phyloP scores from a whole-genome alignment of 805 yeast genomes.

The Pichia nanzhaoensis region DNA sequence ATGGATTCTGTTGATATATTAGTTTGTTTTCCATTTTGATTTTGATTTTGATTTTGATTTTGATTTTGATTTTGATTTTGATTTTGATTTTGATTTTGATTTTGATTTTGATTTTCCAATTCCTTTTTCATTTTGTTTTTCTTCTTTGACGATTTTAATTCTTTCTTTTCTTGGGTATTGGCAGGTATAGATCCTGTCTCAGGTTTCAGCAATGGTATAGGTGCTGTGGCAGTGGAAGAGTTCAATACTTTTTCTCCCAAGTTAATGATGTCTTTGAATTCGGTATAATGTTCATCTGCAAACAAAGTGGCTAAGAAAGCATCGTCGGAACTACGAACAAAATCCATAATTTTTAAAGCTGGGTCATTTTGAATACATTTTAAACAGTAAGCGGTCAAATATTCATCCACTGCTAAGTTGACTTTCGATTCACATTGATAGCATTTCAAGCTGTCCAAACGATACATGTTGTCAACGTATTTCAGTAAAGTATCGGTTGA shows the following conservation, averaged over 20 bases:
- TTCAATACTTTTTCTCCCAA: not conserved
- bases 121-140: not conserved
- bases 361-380: conserved; percentile 1
- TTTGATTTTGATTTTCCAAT: not conserved
- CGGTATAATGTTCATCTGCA: not conserved
- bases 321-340: not conserved
- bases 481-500: not conserved
- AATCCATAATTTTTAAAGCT: not conserved
- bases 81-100: not conserved
- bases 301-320: not conserved
- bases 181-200: too few species aligned
- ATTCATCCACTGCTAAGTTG: conserved; percentile 1
- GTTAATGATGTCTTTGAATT: not conserved
- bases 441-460: conserved; percentile 6
- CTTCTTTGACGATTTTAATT: not conserved
- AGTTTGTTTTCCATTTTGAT: not conserved
- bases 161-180: not conserved
- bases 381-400: conserved; percentile 3
- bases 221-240: not conserved
- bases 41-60: not conserved
- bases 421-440: conserved; percentile 2
- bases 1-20: not conserved
- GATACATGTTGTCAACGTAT: conserved; percentile 9
- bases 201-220: not conserved
- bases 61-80: not conserved